Evolutionary conservation across 805 yeast species (phyloP).

Genomic region (Saccharomycopsis selenospora): DNA sequence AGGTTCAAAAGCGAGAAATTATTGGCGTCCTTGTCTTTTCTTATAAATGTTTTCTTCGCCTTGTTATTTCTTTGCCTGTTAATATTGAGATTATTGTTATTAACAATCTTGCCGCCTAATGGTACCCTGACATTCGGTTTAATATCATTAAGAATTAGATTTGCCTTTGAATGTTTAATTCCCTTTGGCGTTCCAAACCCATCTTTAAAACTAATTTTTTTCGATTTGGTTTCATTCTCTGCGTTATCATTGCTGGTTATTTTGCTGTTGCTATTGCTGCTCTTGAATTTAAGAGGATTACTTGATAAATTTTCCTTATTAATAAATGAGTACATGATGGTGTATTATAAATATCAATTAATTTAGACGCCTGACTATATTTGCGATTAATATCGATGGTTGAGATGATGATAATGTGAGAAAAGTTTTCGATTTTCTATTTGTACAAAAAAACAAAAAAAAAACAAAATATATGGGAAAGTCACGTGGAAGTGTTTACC

Average conservation of each 20-base stretch:
- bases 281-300: slow-evolving; percentile 2
- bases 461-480: too few species aligned
- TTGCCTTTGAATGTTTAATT: slow-evolving; percentile 5
- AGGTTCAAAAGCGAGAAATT: slow-evolving; percentile 11
- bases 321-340: slow-evolving; percentile 2
- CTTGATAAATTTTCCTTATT: slow-evolving; percentile 8
- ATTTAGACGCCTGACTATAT: too few species aligned
- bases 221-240: background rate
- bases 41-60: slow-evolving; percentile 12
- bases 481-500: too few species aligned
- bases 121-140: slow-evolving; percentile 9
- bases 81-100: slow-evolving; percentile 2
- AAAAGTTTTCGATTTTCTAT: too few species aligned
- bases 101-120: slow-evolving; percentile 12
- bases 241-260: background rate
- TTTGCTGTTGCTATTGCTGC: background rate
- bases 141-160: background rate
- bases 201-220: slow-evolving; percentile 5
- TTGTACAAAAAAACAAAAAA: too few species aligned
- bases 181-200: slow-evolving; percentile 4
- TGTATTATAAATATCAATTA: too few species aligned
- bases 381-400: too few species aligned
- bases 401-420: too few species aligned
- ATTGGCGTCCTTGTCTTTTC: slow-evolving; percentile 2
- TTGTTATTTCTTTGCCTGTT: background rate